Conservation (phyloP, 495 filamentous ascomycete genomes). For the Penicillium coprophilum region DNA sequence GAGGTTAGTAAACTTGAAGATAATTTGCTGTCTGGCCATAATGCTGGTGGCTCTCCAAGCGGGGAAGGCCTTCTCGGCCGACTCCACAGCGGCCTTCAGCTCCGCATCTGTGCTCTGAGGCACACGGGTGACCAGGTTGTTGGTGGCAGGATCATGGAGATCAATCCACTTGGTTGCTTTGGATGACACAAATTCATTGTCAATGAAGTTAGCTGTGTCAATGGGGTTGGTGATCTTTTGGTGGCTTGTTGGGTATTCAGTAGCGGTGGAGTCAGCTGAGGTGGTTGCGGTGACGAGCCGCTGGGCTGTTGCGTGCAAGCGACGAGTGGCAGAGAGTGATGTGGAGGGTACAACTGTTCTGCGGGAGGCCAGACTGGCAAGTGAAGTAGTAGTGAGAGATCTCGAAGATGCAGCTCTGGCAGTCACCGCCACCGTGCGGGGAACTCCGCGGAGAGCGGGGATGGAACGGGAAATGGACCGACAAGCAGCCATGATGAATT, state of each 20-base stretch:
- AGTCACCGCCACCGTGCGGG: constrained; percentile 39
- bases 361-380: constrained; percentile 21
- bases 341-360: constrained; percentile 17
- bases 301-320: constrained; percentile 60
- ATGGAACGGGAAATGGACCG: constrained; percentile 44
- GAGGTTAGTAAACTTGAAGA: constrained; percentile 91
- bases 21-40: constrained; percentile 86
- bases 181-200: constrained; percentile 85
- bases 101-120: constrained; percentile 92
- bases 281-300: constrained; percentile 56
- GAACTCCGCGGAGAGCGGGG: constrained; percentile 48
- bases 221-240: constrained; percentile 68
- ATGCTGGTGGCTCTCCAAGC: constrained; percentile 82
- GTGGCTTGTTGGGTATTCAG: constrained; percentile 79
- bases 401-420: constrained; percentile 31
- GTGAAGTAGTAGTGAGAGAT: constrained; percentile 30
- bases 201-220: constrained; percentile 86
- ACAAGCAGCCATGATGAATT: constrained; percentile 45
- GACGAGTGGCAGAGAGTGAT: constrained; percentile 32
- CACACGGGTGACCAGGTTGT: constrained; percentile 97
- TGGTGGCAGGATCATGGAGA: constrained; percentile 91
- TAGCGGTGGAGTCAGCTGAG: constrained; percentile 58
- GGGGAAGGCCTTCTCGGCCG: constrained; percentile 87
- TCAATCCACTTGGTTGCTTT: constrained; percentile 82
- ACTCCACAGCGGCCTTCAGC: constrained; percentile 80